Percentiles rank a stretch among this genome's conserved stretches.
Conservation (phyloP, 805 yeast genomes). For the Helenozyma rhizophorensis region DNA sequence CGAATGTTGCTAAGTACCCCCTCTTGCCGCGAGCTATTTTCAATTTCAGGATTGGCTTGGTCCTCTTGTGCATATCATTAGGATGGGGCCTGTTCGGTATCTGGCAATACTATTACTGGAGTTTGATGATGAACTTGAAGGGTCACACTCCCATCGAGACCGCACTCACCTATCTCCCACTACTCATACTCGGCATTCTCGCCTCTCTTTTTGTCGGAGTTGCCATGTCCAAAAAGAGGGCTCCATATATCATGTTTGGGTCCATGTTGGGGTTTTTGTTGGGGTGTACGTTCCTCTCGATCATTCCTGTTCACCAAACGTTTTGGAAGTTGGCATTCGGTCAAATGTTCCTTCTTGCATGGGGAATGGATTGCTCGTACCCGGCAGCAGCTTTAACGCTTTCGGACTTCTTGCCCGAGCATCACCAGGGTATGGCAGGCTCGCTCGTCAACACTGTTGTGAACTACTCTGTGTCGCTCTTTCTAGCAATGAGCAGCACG, state of each 20-base stretch:
- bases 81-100: constrained; percentile 83
- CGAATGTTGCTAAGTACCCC: constrained; percentile 43
- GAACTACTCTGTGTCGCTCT: constrained; percentile 66
- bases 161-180: constrained; percentile 42
- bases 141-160: constrained; percentile 32
- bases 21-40: constrained; percentile 50
- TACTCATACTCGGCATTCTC: constrained; percentile 47
- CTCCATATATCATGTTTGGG: constrained; percentile 46
- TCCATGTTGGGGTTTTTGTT: constrained; percentile 52
- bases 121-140: constrained; percentile 48
- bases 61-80: constrained; percentile 46
- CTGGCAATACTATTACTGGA: constrained; percentile 63
- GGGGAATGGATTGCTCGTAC: constrained; percentile 78
- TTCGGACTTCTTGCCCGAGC: constrained; percentile 53
- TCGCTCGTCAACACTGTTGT: constrained; percentile 66
- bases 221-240: constrained; percentile 42
- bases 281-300: constrained; percentile 51
- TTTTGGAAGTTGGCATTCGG: constrained; percentile 59
- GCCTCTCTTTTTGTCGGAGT: constrained; percentile 54
- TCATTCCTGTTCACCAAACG: constrained; percentile 54
- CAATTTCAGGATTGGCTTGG: constrained; percentile 41
- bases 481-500: constrained; percentile 67
- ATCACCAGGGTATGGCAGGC: constrained; percentile 76
- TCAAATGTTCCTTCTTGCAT: constrained; percentile 50
- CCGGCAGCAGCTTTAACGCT: constrained; percentile 68